Percentiles rank a stretch among this genome's conserved stretches.
Evolutionary conservation across 805 yeast species (phyloP).

Genomic region (Tetrapisispora phaffii): DNA sequence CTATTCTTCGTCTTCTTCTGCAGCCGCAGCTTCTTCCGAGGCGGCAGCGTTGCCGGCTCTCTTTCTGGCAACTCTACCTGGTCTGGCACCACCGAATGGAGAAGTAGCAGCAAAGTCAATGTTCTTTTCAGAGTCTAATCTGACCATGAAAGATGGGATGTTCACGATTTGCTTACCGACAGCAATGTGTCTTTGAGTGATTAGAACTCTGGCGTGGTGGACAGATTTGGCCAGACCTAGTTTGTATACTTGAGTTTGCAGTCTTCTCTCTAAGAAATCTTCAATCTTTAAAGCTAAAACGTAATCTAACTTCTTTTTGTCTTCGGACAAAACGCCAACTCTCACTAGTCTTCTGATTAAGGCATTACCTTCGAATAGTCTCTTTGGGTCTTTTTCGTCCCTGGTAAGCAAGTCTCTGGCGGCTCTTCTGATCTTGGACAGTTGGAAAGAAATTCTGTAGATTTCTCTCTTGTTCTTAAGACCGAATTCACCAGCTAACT

Average conservation of each 20-base stretch:
- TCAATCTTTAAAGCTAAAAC: constrained; percentile 96
- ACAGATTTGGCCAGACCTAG: constrained; percentile 98
- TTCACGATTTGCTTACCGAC: constrained; percentile 99
- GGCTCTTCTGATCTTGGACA: constrained; percentile 99
- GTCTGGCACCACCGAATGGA: constrained; percentile 99
- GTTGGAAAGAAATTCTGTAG: constrained; percentile 98
- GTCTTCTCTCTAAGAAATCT: constrained; percentile 99
- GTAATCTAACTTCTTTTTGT: constrained; percentile 99
- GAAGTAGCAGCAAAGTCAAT: constrained; percentile 98
- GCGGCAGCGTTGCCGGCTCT: constrained; percentile 52
- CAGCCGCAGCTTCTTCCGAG: constrained; percentile 64
- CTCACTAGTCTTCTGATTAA: constrained; percentile 99
- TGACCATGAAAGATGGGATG: constrained; percentile 98
- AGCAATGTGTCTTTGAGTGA: constrained; percentile 98
- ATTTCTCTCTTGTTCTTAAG: constrained; percentile 99
- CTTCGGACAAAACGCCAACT: constrained; percentile 97
- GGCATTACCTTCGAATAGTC: constrained; percentile 99
- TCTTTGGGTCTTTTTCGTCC: constrained; percentile 99
- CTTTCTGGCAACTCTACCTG: constrained; percentile 99
- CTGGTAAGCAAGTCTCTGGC: constrained; percentile 99
- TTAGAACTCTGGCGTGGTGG: constrained; percentile 99
- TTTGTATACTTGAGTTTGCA: constrained; percentile 99
- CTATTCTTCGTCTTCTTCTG: constrained; percentile 65
- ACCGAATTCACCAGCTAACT: constrained; percentile 99
- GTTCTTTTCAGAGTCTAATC: constrained; percentile 99